Base-by-base conservation (phyloP, 129 eudicot genomes). In the Ambrosia artemisiifolia region DNA sequence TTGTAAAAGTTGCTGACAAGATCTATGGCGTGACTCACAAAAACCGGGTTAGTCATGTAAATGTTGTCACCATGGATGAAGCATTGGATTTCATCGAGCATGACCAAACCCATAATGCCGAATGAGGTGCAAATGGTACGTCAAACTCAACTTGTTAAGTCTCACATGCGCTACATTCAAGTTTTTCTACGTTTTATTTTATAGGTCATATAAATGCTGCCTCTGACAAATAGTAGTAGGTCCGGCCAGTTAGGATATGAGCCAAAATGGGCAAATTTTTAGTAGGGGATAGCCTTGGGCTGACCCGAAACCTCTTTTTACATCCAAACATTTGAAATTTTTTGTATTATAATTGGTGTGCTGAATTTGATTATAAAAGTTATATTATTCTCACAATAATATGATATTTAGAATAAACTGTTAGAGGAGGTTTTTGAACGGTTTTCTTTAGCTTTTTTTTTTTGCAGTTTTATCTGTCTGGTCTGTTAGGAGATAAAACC, bases 1-100 rank as follows among this genome's bases (percentile, higher is more conserved):
- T 88, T 33, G 99, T 95, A 64, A 90, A 90, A 74, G 97, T 95
- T 60, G 97, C 99, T 76, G 98, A 95, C 83, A 90, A 91, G 85
- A 91, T 95, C 61, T 95, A 95, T 67, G 94, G 99, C 3, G 99
- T 95, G 66, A 90, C 91, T 0, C 99, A 90, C 86, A 83, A 88
- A 76, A 95, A 86, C 63, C 84, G 99, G 61, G 97, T 95, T 46
- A 95, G 99, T 80, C 88, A 55, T 16, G 99, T 95, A 14, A 75
- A 86, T 73, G 91, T 90, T 54, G 82, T 91, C 60, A 61, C 88
- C 69, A 82, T 70, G 75, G 97, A 91, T 34, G 90, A 91, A 34
- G 99, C 99, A 9, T 77, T 95, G 53, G 91, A 80, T 57, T 95
- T 95, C 60, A 90, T 90, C 13, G 97, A 90, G 83, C 97, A 85